Evolutionary conservation across 208 protist genomes (phyloP).

Genomic region (Acanthamoeba castellanii): DNA sequence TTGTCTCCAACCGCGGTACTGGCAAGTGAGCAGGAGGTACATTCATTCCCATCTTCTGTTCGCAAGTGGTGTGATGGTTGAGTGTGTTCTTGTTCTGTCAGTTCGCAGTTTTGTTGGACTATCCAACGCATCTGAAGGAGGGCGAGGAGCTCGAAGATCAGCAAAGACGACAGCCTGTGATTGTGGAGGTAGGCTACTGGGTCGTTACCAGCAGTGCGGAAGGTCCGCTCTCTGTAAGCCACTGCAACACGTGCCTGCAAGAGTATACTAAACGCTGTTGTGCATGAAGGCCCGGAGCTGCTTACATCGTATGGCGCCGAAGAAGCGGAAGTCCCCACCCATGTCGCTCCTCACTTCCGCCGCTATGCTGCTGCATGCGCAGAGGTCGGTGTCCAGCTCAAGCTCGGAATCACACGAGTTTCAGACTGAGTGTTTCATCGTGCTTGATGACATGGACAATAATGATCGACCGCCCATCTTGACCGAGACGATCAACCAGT

Average conservation of each 20-base stretch:
- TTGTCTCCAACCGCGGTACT: neutral
- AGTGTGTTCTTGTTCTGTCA: neutral
- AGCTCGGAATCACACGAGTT: neutral
- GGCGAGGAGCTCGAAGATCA: conserved; percentile 50
- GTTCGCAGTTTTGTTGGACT: conserved; percentile 14
- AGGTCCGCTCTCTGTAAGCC: neutral
- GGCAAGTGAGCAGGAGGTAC: conserved; percentile 14
- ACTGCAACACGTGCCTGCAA: too few species aligned
- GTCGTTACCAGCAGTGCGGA: too few species aligned
- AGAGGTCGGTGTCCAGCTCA: neutral
- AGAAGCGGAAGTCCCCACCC: neutral
- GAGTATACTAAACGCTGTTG: neutral
- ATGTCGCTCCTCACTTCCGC: conserved; percentile 22
- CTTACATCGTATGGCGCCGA: conserved; percentile 27
- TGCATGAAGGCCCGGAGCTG: neutral
- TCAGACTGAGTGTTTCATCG: neutral
- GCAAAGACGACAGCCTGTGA: neutral
- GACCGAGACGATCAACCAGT: too few species aligned
- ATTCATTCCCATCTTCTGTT: neutral
- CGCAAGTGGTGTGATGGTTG: neutral
- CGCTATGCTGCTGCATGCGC: conserved; percentile 3
- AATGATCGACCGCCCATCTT: too few species aligned
- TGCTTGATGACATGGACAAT: too few species aligned
- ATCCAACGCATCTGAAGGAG: conserved; percentile 31
- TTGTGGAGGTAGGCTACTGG: conserved; percentile 30